These are phyloP conservation scores for Leishmania arabica DNA, from an alignment of 208 protist genomes.

Conservation along the genomic window DNA sequence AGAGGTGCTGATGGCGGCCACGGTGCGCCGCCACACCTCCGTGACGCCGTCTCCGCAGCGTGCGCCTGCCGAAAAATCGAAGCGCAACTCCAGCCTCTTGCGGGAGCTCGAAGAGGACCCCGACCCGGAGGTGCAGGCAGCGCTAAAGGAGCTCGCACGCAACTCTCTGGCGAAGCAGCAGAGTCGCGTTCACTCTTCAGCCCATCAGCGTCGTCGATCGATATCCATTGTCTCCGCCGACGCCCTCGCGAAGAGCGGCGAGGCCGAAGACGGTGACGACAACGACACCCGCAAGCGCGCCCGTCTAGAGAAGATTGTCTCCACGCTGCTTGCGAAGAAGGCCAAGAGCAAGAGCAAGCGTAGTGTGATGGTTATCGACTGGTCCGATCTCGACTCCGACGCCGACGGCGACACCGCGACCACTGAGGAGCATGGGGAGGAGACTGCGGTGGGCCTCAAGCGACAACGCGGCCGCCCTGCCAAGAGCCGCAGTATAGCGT, in stretches of 20 bases:
- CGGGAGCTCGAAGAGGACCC: constrained; percentile 55
- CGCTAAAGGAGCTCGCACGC: constrained; percentile 43
- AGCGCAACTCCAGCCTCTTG: constrained; percentile 33
- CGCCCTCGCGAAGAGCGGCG: constrained; percentile 23
- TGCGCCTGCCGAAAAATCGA: constrained; percentile 6
- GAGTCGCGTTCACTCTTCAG: constrained; percentile 8
- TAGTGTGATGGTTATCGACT: constrained; percentile 88
- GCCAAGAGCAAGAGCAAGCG: constrained; percentile 70
- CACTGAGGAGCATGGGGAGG: constrained; percentile 8
- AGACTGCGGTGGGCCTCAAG: constrained; percentile 18
- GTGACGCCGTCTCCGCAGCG: constrained; percentile 49
- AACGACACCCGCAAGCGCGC: constrained; percentile 40
- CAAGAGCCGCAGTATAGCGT: constrained; percentile 26
- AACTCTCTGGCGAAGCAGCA: constrained; percentile 28
- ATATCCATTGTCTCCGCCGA: constrained; percentile 53
- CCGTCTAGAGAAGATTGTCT: constrained; percentile 73
- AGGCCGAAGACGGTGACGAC: constrained; percentile 25
- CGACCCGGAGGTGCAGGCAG: constrained; percentile 61
- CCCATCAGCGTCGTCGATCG: constrained; percentile 30
- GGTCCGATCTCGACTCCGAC: constrained; percentile 60
- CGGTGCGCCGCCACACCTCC: constrained; percentile 47
- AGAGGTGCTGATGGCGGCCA: constrained; percentile 66
- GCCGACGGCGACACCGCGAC: constrained; percentile 13
- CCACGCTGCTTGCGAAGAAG: constrained; percentile 50
- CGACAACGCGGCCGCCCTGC: constrained; percentile 18